A percentile compares a stretch with the other conserved stretches of the same genome.
Conservation (phyloP, 495 filamentous ascomycete species). For the Aspergillus steynii region DNA sequence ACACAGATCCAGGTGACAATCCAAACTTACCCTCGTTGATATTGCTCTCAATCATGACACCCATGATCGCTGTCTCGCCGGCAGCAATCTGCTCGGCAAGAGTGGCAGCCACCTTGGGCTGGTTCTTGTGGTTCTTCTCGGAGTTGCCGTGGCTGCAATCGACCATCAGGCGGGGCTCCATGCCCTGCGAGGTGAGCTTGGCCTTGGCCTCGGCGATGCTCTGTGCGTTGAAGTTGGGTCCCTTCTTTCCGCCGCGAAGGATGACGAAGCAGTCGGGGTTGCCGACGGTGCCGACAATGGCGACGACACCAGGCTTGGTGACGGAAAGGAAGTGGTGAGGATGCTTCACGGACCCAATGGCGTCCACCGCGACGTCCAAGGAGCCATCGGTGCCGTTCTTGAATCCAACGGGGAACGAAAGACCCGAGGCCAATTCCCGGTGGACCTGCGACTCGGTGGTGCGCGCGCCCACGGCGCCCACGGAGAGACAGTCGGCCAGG, state of each 20-base stretch:
- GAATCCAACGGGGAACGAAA: constrained; percentile 98
- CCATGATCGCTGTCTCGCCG: constrained; percentile 89
- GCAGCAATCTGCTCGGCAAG: constrained; percentile 80
- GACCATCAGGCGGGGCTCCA: constrained; percentile 84
- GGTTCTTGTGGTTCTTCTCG: constrained; percentile 93
- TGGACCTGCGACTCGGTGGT: constrained; percentile 97
- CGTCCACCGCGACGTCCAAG: constrained; percentile 88
- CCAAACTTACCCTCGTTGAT: constrained; percentile 79
- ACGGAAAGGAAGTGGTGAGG: constrained; percentile 98
- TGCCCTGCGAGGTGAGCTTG: constrained; percentile 63
- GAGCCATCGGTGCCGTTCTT: constrained; percentile 99
- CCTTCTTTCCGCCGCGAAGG: constrained; percentile 86
- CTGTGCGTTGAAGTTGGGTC: constrained; percentile 88
- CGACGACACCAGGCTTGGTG: constrained; percentile 94
- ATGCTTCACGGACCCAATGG: constrained; percentile 89
- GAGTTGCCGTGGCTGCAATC: constrained; percentile 99
- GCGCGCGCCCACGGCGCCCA: constrained; percentile 91
- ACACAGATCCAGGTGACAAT: constrained; percentile 1
- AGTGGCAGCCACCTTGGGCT: constrained; percentile 86
- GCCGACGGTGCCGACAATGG: constrained; percentile 91
- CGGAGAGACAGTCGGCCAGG: constrained; percentile 86
- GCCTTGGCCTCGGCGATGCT: constrained; percentile 78
- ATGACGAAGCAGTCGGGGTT: constrained; percentile 99
- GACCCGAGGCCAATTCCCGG: constrained; percentile 87
- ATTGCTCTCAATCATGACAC: constrained; percentile 98